Conservation (phyloP, 1,284 basidiomycete genomes). For the Bjerkandera adusta region DNA sequence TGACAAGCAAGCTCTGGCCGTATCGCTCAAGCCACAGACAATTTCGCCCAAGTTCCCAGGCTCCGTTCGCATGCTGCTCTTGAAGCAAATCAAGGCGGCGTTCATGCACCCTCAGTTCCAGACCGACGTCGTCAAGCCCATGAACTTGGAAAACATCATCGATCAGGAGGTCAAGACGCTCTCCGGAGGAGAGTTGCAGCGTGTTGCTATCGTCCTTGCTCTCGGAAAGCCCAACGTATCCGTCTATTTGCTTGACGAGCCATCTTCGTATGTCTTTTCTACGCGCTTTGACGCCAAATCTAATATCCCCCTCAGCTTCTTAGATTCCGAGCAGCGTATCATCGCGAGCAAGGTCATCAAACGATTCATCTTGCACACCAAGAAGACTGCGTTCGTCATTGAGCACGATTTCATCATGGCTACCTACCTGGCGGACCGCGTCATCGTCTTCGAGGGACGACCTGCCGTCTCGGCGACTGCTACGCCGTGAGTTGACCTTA, state of each 20-base stretch:
- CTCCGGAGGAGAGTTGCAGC: constrained; percentile 94
- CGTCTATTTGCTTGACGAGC: constrained; percentile 89
- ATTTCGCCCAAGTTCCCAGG: constrained; percentile 96
- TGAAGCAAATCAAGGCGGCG: constrained; percentile 91
- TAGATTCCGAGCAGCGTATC: constrained; percentile 98
- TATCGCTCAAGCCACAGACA: constrained; percentile 94
- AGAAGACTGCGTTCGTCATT: constrained; percentile 96
- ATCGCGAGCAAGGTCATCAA: constrained; percentile 97
- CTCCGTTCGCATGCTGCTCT: constrained; percentile 86
- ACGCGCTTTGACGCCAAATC: background rate
- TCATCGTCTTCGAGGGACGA: constrained; percentile 91
- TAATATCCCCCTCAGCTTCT: constrained; percentile 53
- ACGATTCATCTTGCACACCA: constrained; percentile 90
- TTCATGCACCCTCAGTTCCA: constrained; percentile 99
- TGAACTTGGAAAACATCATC: constrained; percentile 89
- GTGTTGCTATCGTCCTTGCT: constrained; percentile 91
- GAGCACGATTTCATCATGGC: constrained; percentile 99
- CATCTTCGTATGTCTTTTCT: constrained; percentile 50
- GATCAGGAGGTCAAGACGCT: constrained; percentile 96
- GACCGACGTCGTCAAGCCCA: constrained; percentile 94
- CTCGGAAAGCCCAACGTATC: constrained; percentile 81
- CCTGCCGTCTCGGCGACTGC: constrained; percentile 84
- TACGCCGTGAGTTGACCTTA: constrained; percentile 61
- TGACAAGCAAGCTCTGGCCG: constrained; percentile 76
- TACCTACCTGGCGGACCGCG: constrained; percentile 94